Evolutionary conservation across 1,284 basidiomycete species (phyloP).

Genomic region (Fomes fomentarius): DNA sequence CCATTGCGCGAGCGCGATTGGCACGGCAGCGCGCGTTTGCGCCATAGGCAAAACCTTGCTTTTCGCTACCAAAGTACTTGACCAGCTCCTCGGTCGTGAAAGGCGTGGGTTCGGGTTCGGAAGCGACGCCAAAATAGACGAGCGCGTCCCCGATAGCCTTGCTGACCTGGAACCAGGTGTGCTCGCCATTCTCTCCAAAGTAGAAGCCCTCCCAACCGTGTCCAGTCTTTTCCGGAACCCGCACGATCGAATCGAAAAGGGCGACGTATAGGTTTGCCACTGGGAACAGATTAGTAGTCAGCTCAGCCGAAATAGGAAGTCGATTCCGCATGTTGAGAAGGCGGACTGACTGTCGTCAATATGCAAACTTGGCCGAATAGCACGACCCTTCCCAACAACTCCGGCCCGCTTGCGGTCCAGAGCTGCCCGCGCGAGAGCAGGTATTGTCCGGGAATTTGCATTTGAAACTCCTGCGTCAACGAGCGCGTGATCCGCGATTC

Average conservation of each 20-base stretch:
- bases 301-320: no score
- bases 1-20: constrained; percentile 42
- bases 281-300: no score
- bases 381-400: constrained; percentile 35
- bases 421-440: constrained; percentile 33
- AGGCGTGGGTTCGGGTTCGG: constrained; percentile 27
- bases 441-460: constrained; percentile 40
- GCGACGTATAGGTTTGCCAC: constrained; percentile 24
- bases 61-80: constrained; percentile 22
- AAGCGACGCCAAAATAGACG: constrained; percentile 27
- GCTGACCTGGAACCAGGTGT: constrained; percentile 36
- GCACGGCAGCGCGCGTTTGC: constrained; percentile 47
- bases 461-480: constrained; percentile 41
- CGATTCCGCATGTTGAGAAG: no score
- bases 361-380: constrained; percentile 35
- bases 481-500: constrained; percentile 36
- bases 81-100: constrained; percentile 33
- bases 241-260: constrained; percentile 19
- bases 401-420: constrained; percentile 39
- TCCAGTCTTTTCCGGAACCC: constrained; percentile 15
- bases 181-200: constrained; percentile 47
- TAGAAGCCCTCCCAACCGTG: constrained; percentile 49
- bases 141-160: constrained; percentile 39
- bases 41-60: constrained; percentile 16
- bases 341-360: constrained; percentile 36